Percentiles rank a stretch among this genome's conserved stretches.
Conservation (phyloP, 106 monocot genomes). For the Allium fistulosum region DNA sequence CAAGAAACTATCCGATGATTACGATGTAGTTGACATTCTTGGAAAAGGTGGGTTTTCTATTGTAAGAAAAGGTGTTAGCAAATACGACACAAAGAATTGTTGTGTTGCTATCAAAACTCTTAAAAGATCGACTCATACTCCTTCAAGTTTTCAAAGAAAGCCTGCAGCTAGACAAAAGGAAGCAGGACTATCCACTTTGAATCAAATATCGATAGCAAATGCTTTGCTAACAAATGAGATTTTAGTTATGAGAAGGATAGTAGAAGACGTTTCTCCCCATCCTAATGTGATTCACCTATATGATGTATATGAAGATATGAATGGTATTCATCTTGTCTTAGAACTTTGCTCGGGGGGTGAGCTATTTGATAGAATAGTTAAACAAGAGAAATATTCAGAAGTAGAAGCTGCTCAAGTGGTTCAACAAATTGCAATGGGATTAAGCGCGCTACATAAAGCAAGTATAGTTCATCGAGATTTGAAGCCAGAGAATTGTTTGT, state of each 20-base stretch:
- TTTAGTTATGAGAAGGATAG: constrained; percentile 60
- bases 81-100: constrained; percentile 12
- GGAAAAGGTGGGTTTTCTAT: constrained; percentile 64
- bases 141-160: constrained; percentile 14
- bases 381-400: constrained; percentile 38
- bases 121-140: constrained; percentile 28
- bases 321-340: constrained; percentile 51
- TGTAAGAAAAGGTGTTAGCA: constrained; percentile 51
- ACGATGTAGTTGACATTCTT: constrained; percentile 45
- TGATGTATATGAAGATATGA: constrained; percentile 55
- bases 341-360: constrained; percentile 74
- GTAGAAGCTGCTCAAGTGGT: constrained; percentile 44
- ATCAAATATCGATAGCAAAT: constrained; percentile 51
- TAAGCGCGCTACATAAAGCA: constrained; percentile 46
- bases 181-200: constrained; percentile 9
- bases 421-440: constrained; percentile 37
- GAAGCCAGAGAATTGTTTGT: constrained; percentile 72
- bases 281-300: constrained; percentile 56
- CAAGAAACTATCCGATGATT: constrained; percentile 52
- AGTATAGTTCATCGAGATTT: constrained; percentile 57
- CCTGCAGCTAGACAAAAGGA: constrained; percentile 10
- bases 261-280: constrained; percentile 59
- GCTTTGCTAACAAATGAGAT: constrained; percentile 69
- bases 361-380: constrained; percentile 55
- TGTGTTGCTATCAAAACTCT: constrained; percentile 61